These are phyloP conservation scores for Geotrichum phurueaensis DNA, from an alignment of 1,139 yeast species.

Conservation along the genomic window DNA sequence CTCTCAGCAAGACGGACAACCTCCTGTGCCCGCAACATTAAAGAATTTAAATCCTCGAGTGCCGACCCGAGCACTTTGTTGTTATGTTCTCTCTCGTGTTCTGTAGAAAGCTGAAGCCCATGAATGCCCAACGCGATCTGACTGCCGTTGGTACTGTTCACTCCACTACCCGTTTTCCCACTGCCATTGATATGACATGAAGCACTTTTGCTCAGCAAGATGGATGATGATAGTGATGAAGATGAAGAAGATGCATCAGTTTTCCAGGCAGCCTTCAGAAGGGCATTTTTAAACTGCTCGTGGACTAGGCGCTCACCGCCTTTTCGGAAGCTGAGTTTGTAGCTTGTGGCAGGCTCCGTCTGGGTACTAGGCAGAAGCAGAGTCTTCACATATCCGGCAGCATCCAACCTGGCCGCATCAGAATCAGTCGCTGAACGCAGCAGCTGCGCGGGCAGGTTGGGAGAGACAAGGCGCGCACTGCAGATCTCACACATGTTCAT, in stretches of 20 bases:
- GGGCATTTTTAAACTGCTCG: slow-evolving; percentile 27
- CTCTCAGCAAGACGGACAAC: slow-evolving; percentile 54
- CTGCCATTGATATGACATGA: neutral
- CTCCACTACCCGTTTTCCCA: neutral
- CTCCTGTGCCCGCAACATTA: slow-evolving; percentile 74
- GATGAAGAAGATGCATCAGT: neutral
- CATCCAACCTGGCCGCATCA: slow-evolving; percentile 23
- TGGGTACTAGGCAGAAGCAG: slow-evolving; percentile 25
- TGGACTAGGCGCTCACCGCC: slow-evolving; percentile 34
- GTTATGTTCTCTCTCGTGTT: slow-evolving; percentile 51
- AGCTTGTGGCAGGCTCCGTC: slow-evolving; percentile 14
- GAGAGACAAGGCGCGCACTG: slow-evolving; percentile 52
- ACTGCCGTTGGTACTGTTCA: neutral
- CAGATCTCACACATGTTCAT: slow-evolving; percentile 80
- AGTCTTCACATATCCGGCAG: slow-evolving; percentile 23
- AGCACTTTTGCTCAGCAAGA: neutral
- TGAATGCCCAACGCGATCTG: slow-evolving; percentile 48
- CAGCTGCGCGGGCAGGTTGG: slow-evolving; percentile 28
- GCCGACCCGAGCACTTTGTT: slow-evolving; percentile 63
- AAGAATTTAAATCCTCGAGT: slow-evolving; percentile 66
- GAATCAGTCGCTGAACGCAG: slow-evolving; percentile 17
- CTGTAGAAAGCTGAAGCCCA: slow-evolving; percentile 59
- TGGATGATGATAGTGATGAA: neutral
- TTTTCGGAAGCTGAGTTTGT: slow-evolving; percentile 35
- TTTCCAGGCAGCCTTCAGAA: slow-evolving; percentile 25